phyloP scores from a whole-genome alignment of 768 basidiomycete genomes.

The Panaeolus papilionaceus region DNA sequence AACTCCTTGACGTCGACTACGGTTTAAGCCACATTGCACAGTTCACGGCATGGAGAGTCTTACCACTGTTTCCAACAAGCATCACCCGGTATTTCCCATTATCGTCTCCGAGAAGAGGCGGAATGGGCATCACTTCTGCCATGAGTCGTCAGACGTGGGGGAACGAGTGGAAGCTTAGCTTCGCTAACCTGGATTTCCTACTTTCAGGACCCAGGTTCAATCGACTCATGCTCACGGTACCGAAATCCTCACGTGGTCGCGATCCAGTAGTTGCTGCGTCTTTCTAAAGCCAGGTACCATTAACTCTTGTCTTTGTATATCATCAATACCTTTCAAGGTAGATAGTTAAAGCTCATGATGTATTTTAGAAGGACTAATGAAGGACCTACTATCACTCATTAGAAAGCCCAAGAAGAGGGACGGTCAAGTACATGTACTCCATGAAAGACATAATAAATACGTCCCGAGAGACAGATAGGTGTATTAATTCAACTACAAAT shows the following conservation, averaged over 20 bases:
- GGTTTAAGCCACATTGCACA: neutral
- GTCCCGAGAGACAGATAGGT: too few species aligned
- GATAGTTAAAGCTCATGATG: too few species aligned
- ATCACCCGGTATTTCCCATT: constrained; percentile 13
- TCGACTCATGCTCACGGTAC: neutral
- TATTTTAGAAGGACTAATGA: too few species aligned
- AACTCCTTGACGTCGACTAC: neutral
- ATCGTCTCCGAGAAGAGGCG: constrained; percentile 15
- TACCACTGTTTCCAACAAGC: constrained; percentile 17
- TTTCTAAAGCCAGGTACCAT: too few species aligned
- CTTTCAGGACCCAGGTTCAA: neutral
- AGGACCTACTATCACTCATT: too few species aligned
- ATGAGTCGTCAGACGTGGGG: neutral
- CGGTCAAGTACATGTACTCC: too few species aligned
- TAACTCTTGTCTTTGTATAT: too few species aligned
- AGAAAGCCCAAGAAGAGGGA: too few species aligned
- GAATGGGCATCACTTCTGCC: neutral
- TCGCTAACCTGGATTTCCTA: neutral
- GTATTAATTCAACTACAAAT: too few species aligned
- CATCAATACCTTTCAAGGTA: too few species aligned
- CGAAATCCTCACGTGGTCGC: constrained; percentile 7
- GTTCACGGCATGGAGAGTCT: neutral
- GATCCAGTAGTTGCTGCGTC: neutral
- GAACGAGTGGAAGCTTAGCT: neutral
- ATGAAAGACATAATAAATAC: too few species aligned